Base-by-base conservation (phyloP, 2,329 filamentous ascomycete genomes). In the Talaromyces sp. region DNA sequence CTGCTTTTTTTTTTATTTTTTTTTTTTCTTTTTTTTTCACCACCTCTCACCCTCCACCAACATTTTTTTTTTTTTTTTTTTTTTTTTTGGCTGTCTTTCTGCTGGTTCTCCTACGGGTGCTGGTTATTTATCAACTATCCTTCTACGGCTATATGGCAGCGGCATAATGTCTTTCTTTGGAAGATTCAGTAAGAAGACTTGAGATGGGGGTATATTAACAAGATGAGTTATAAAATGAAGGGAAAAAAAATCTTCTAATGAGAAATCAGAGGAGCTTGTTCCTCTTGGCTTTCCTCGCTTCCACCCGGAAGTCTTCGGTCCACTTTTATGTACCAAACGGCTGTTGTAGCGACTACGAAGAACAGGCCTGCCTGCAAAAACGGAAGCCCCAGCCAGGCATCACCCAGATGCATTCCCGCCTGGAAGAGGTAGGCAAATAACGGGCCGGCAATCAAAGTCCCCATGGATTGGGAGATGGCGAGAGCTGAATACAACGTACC, bases 401-500 rank as follows among this genome's bases (percentile, higher is more conserved):
- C 40, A 27, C 67, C 65, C 6, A 65, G 47, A 45, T 61, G 63
- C 62, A 69, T 56, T 2, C 66, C 65, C 13, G 60, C 36, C 8
- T 44, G 51, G 52, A 66, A 70, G 11, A 65, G 47, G 19, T 65
- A 62, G 24, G 64, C 65, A 19, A 69, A 64, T 16, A 64, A 48
- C 3, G 66, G 67, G 2, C 65, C 62, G 0, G 66, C 57, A n/a
- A 66, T 30, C 6, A 69, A 43, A 9, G 36, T 48, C 3, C 66
- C 65, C 4, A 65, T 6, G 3, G 61, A 56, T 11, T 54, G 51
- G 7, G 60, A 55, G 22, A 70, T 61, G 3, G 63, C 58, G 32
- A 65, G 59, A 10, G 62, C 61, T 13, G 66, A 60, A 35, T 68
- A 69, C 17, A 71, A 40, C 3, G 65, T 66, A 16, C 65, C 67